A percentile compares a stretch with the other conserved stretches of the same genome.
Conservation (phyloP, 148 eudicot species). For the Fallopia convolvulus region DNA sequence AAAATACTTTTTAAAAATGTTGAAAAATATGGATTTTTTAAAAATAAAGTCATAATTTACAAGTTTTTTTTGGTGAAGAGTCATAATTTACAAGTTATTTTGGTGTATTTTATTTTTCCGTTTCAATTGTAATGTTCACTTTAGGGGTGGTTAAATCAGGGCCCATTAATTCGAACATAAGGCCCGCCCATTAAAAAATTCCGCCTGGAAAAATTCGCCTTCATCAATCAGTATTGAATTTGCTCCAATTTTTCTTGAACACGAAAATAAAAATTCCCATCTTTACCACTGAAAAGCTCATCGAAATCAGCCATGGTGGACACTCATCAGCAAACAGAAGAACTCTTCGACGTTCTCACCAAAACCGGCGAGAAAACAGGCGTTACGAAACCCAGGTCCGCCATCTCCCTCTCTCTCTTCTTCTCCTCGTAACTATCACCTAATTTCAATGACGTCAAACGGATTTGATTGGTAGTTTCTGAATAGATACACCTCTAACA, state of each 20-base stretch:
- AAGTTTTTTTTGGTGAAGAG: no score
- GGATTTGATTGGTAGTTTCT: not conserved
- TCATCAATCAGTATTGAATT: not conserved
- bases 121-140: no score
- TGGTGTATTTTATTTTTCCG: no score
- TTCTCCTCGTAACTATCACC: not conserved
- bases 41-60: no score
- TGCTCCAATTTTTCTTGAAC: not conserved
- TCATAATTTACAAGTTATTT: no score
- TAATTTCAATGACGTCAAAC: not conserved
- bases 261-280: not conserved
- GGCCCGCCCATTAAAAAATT: not conserved
- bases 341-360: conserved; percentile 46
- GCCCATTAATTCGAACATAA: no score
- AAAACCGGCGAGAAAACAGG: conserved; percentile 45
- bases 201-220: not conserved
- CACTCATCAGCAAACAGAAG: conserved; percentile 18
- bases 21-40: no score
- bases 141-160: no score
- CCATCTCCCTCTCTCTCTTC: not conserved
- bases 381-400: conserved; percentile 39
- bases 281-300: not conserved
- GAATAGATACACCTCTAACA: not conserved
- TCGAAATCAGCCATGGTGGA: conserved; percentile 21
- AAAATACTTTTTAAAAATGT: no score